Conservation (phyloP, 2,329 filamentous ascomycete species). For the Hypoxylon sp. region DNA sequence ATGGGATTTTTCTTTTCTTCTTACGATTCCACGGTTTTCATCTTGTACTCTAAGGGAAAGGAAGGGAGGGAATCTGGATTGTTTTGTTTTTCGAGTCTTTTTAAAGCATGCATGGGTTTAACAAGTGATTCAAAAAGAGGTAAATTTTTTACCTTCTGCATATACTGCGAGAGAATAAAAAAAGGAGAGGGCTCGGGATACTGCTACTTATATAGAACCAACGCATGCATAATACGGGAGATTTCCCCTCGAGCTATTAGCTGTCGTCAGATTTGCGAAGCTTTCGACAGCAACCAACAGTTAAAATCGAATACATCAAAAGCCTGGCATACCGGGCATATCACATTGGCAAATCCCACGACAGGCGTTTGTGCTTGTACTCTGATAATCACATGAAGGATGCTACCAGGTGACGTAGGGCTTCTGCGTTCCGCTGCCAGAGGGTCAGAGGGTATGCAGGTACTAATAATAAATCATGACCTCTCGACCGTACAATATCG, state of each 20-base stretch:
- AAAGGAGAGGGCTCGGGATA: slow-evolving; percentile 12
- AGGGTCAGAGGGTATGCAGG: background rate
- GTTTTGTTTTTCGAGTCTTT: slow-evolving; percentile 3
- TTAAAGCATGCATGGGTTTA: slow-evolving; percentile 16
- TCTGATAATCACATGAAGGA: slow-evolving; percentile 13
- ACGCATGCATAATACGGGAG: slow-evolving; percentile 27
- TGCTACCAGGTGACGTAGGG: slow-evolving; percentile 26
- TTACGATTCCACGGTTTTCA: slow-evolving; percentile 10
- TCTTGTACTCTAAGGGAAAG: background rate
- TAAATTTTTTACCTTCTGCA: slow-evolving; percentile 5
- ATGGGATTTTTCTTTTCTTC: background rate
- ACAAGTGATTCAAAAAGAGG: slow-evolving; percentile 5
- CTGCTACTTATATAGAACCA: slow-evolving; percentile 14
- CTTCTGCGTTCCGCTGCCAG: background rate
- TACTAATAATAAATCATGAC: background rate
- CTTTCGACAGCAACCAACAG: background rate
- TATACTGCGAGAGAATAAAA: slow-evolving; percentile 5
- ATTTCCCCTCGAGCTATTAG: background rate
- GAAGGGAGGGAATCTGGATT: background rate
- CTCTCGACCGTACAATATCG: background rate
- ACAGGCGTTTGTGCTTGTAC: slow-evolving; percentile 1
- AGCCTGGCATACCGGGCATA: slow-evolving; percentile 21
- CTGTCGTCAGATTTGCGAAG: slow-evolving; percentile 6
- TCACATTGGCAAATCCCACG: slow-evolving; percentile 10
- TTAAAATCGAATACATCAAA: slow-evolving; percentile 2